Evolutionary conservation across 2,329 filamentous ascomycete genomes (phyloP), one percentile per base, ranked within the genome.

Genomic region (Exophiala bonariae): DNA sequence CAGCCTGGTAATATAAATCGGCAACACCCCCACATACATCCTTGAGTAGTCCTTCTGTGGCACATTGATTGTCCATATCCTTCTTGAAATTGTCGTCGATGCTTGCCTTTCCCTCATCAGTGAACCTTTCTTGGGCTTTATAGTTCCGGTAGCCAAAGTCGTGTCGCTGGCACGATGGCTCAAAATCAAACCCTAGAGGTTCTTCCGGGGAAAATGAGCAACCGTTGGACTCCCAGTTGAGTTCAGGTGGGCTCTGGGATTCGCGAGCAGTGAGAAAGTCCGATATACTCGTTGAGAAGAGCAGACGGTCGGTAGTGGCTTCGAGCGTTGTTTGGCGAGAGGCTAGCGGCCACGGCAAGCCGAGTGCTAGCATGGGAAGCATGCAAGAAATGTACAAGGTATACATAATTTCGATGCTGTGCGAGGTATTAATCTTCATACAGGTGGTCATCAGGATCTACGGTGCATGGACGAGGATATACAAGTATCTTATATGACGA

Each of bases 61-160:
- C 49, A 43, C 68, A 71, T 47, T 63, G 54, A 2, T 56, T 51
- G 17, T 63, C 60, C 59, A 71, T 49, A 46, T 67, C 65, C 1
- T 41, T 55, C 56, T 68, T 71, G 59, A 81, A 80, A n/a, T 76
- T 73, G 38, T 62, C 56, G 41, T 81, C 78, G 33, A 81, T 74
- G 3, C 52, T 61, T n/a, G 60, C 43, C 58, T 74, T 75, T 43
- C 61, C 64, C 5, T 52, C 60, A 5, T 64, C 60, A 3, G 66
- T 72, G 60, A 80, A 78, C 2, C 78, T 71, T 2, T 43, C 61
- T 57, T 80, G 77, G 2, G 42, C 47, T 41, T 76, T 74, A 60
- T 72, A 80, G 63, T 82, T 81, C 14, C 69, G 64, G 59, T 78
- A 78, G 1, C 77, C 77, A 59, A 81, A 81, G 57, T 81, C 79